These are phyloP conservation scores for Candida maris DNA, from an alignment of 805 yeast genomes.

Conservation along the genomic window DNA sequence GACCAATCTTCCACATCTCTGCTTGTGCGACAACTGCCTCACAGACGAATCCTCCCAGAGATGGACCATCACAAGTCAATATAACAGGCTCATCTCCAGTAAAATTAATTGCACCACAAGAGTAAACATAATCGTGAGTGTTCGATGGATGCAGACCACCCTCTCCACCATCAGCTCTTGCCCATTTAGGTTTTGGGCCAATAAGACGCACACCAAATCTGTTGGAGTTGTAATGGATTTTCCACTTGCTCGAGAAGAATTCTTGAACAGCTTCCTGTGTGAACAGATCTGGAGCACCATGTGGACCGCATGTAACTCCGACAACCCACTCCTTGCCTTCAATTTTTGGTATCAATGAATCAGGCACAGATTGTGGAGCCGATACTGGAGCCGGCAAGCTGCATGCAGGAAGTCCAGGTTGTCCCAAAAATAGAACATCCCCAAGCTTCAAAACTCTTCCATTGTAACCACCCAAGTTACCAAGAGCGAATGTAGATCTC, in stretches of 20 bases:
- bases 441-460: slow-evolving; percentile 91
- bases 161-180: slow-evolving; percentile 93
- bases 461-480: slow-evolving; percentile 89
- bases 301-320: slow-evolving; percentile 96
- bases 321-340: slow-evolving; percentile 66
- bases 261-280: slow-evolving; percentile 66
- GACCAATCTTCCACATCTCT: slow-evolving; percentile 98
- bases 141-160: slow-evolving; percentile 99
- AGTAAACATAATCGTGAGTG: slow-evolving; percentile 95
- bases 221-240: slow-evolving; percentile 94
- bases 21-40: slow-evolving; percentile 93
- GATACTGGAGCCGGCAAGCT: slow-evolving; percentile 69
- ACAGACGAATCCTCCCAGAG: slow-evolving; percentile 96
- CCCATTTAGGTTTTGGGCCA: slow-evolving; percentile 98
- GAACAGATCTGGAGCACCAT: slow-evolving; percentile 96
- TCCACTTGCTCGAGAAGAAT: slow-evolving; percentile 81
- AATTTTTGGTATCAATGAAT: slow-evolving; percentile 52
- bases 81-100: slow-evolving; percentile 99
- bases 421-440: slow-evolving; percentile 85
- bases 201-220: slow-evolving; percentile 92
- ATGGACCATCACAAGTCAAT: slow-evolving; percentile 95
- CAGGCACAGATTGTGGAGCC: slow-evolving; percentile 59
- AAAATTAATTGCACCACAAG: slow-evolving; percentile 94
- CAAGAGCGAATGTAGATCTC: slow-evolving; percentile 94
- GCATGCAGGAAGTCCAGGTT: slow-evolving; percentile 64